Evolutionary conservation across 768 basidiomycete species (phyloP), one percentile per base, ranked within the genome.

Genomic region (Clitopilus passeckerianus): DNA sequence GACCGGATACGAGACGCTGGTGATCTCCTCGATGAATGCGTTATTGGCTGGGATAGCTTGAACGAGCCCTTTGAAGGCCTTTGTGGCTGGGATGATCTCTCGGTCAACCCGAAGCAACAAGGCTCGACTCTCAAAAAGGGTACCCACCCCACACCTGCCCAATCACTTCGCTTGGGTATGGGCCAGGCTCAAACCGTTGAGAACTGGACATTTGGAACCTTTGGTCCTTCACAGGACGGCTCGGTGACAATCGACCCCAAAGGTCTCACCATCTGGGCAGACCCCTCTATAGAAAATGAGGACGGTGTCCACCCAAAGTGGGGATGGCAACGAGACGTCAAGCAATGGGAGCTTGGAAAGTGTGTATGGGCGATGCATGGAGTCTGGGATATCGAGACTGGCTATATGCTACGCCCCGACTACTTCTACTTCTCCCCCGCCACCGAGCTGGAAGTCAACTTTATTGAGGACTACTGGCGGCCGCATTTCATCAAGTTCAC

Each of bases 1-100:
- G 87, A 93, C 69, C 79, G 83, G 34, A 87, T 97, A 56, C 75
- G 79, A 5, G 86, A 85, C n/a, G 87, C 86, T 0, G 90, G 89
- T 0, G 87, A 83, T 34, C 71, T 98, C 35, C 70, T 91, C 20
- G 95, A 98, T 30, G 85, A 86, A 41, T 95, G 93, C 63, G 83
- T 99, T 10, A 88, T 98, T 53, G 97, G 97, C 0, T 98, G 96
- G 97, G 97, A 99, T 69, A 89, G 87, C 65, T 75, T 98, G 72
- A 98, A 99, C 71, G 97, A 99, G 71, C 96, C 97, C 0, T 86
- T 86, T 35, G 91, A 95, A 64, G 97, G 97, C 0, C 78, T 92
- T 41, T 80, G 73, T 33, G 80, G 78, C 1, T 89, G 89, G 72
- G 76, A 79, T 0, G 86, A 96, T 69, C 76, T 99, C 27, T 80